Evolutionary conservation across 345 rosid species (phyloP).

Genomic region (Sisymbrium irio): DNA sequence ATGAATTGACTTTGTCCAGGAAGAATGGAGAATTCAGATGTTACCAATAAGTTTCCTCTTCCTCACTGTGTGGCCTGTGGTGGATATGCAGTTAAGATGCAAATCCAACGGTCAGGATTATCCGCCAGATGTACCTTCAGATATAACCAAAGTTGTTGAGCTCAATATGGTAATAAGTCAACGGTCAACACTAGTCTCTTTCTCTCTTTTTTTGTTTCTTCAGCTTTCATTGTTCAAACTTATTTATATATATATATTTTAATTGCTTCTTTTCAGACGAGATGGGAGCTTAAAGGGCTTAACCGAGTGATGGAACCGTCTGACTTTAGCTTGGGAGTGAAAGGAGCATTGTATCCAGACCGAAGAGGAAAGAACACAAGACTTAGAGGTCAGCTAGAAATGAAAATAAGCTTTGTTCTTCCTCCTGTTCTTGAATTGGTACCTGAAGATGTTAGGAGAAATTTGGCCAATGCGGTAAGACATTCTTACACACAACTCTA

Average conservation of each 20-base stretch:
- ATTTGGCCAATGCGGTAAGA: slow-evolving; percentile 62
- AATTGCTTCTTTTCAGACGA: slow-evolving; percentile 40
- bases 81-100: slow-evolving; percentile 78
- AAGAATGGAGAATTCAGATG: slow-evolving; percentile 89
- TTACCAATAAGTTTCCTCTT: slow-evolving; percentile 72
- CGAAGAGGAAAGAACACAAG: slow-evolving; percentile 46
- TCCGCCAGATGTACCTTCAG: slow-evolving; percentile 57
- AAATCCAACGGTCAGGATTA: slow-evolving; percentile 66
- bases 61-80: slow-evolving; percentile 70
- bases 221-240: not conserved
- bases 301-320: slow-evolving; percentile 54
- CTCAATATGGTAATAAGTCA: slow-evolving; percentile 59
- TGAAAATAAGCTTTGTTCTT: slow-evolving; percentile 68
- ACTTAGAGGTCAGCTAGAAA: slow-evolving; percentile 75
- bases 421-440: slow-evolving; percentile 71
- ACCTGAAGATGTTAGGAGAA: slow-evolving; percentile 62
- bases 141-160: slow-evolving; percentile 65
- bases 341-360: slow-evolving; percentile 66
- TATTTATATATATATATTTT: not conserved
- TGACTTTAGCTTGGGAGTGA: slow-evolving; percentile 60
- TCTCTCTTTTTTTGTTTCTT: not conserved
- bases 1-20: slow-evolving; percentile 38
- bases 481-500: not conserved
- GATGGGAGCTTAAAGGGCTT: slow-evolving; percentile 89
- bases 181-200: too few relatives aligned